Percentiles rank a stretch among this genome's conserved stretches.
Evolutionary conservation across 139 green algal genomes (phyloP).

Genomic region (Tetratostichococcus sp.): DNA sequence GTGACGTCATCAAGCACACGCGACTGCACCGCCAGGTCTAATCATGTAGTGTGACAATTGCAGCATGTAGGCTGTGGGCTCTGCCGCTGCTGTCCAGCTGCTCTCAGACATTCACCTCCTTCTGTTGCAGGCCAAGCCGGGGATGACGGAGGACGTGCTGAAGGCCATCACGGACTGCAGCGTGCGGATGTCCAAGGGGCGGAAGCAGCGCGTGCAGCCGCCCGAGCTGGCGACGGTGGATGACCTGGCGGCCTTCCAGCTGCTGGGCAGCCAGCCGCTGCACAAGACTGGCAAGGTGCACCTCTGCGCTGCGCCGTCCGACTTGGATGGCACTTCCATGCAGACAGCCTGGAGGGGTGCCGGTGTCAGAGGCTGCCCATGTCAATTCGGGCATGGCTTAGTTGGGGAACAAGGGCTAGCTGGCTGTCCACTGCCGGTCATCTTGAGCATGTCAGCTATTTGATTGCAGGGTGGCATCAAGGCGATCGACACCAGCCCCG

Average conservation of each 20-base stretch:
- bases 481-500: constrained; percentile 60
- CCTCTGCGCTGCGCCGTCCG: too few species aligned
- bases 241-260: constrained; percentile 49
- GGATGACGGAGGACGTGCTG: constrained; percentile 34
- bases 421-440: too few species aligned
- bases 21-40: too few species aligned
- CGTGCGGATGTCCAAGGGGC: constrained; percentile 56
- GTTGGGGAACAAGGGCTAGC: too few species aligned
- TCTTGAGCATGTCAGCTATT: background rate
- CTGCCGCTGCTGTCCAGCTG: too few species aligned
- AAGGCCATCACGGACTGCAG: constrained; percentile 29
- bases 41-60: too few species aligned
- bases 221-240: constrained; percentile 53
- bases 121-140: constrained; percentile 23
- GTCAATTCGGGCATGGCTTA: too few species aligned
- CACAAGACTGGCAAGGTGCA: constrained; percentile 78
- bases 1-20: too few species aligned
- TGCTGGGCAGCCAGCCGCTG: constrained; percentile 67
- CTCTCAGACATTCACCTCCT: background rate
- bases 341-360: too few species aligned
- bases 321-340: too few species aligned
- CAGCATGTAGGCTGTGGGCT: too few species aligned
- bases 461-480: constrained; percentile 69
- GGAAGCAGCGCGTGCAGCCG: constrained; percentile 80
- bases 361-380: background rate